A percentile compares a stretch with the other conserved stretches of the same genome.
These are phyloP conservation scores for Chamaecrista fasciculata DNA, from an alignment of 306 rosid species.

Conservation along the genomic window DNA sequence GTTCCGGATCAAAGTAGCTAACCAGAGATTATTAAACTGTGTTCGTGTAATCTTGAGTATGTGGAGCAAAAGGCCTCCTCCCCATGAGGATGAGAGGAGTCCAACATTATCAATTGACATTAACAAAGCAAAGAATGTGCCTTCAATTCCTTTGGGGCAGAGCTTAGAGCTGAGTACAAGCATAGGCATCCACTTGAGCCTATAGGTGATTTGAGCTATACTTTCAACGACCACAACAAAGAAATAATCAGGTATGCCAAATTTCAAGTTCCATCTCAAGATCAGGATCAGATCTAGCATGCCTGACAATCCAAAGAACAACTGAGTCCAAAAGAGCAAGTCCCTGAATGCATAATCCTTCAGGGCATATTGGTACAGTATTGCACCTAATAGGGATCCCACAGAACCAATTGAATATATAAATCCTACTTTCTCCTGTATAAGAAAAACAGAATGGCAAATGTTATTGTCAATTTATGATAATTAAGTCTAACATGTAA, in stretches of 20 bases:
- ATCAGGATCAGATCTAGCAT: conserved; percentile 77
- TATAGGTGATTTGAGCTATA: conserved; percentile 62
- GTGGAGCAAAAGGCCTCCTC: conserved; percentile 83
- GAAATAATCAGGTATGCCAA: conserved; percentile 80
- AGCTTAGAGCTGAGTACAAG: conserved; percentile 91
- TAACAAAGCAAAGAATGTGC: conserved; percentile 86
- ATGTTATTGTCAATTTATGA: conserved; percentile 16
- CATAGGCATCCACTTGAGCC: conserved; percentile 99
- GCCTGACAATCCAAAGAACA: conserved; percentile 72
- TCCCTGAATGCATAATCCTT: conserved; percentile 86
- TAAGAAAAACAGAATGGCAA: conserved; percentile 25
- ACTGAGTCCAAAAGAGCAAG: conserved; percentile 92
- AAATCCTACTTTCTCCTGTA: conserved; percentile 85
- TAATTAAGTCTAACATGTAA: background rate
- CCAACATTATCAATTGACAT: conserved; percentile 94
- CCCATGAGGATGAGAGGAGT: conserved; percentile 88
- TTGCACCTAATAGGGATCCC: conserved; percentile 84
- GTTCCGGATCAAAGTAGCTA: conserved; percentile 83
- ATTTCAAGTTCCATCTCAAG: conserved; percentile 59
- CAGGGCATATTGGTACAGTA: conserved; percentile 78
- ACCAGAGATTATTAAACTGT: conserved; percentile 66
- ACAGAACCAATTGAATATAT: conserved; percentile 79
- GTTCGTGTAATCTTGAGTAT: conserved; percentile 70
- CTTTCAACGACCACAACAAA: conserved; percentile 86
- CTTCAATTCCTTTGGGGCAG: conserved; percentile 90